phyloP scores from a whole-genome alignment of 148 eudicot species.

The Fagopyrum homotropicum region DNA sequence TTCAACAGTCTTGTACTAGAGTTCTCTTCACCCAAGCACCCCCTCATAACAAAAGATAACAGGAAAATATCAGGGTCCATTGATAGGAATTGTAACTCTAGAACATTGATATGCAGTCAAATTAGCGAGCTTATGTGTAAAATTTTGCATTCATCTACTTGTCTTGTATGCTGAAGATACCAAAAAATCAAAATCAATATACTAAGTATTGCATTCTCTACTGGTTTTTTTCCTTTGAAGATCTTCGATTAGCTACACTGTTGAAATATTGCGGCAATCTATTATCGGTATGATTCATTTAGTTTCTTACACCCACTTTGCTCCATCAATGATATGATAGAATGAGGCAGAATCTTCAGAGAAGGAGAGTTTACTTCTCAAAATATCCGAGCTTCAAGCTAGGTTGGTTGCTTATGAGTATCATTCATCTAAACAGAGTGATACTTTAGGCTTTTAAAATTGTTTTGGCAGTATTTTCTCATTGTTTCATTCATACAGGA shows the following conservation, averaged over 20 bases:
- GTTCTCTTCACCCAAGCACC: not conserved
- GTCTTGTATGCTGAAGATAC: not conserved
- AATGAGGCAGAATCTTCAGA: slow-evolving; percentile 64
- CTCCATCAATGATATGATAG: slow-evolving; percentile 29
- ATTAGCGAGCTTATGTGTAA: not conserved
- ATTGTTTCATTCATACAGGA: slow-evolving; percentile 36
- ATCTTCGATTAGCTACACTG: not conserved
- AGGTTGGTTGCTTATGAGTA: slow-evolving; percentile 37
- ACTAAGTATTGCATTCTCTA: not conserved
- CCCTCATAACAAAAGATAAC: not conserved
- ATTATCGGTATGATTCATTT: not conserved
- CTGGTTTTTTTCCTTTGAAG: not conserved
- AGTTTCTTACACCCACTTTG: not conserved
- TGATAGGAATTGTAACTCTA: not conserved
- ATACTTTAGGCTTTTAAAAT: not conserved
- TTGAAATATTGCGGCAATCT: not conserved
- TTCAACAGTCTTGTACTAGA: not conserved
- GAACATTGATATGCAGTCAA: too few species aligned
- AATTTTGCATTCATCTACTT: not conserved
- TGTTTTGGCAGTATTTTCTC: not conserved
- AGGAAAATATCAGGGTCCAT: not conserved
- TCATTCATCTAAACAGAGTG: not conserved
- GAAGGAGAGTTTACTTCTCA: slow-evolving; percentile 68
- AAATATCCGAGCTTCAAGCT: slow-evolving; percentile 84
- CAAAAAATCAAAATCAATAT: not conserved